Evolutionary conservation across 169 alveolate genomes (phyloP).

Genomic region (Miamiensis avidus): DNA sequence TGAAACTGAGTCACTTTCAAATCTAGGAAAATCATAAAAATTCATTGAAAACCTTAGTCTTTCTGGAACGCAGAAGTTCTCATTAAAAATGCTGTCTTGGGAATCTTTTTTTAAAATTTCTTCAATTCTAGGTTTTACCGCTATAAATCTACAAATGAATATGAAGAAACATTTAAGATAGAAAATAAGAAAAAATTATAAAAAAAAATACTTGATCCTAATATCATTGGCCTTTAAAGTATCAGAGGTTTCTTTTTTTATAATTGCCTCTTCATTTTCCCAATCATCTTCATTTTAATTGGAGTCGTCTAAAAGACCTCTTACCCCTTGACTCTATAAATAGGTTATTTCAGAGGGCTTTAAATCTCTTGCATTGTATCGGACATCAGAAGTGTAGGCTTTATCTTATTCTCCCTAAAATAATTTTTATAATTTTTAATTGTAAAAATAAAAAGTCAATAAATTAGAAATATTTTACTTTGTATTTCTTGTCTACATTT

Average conservation of each 20-base stretch:
- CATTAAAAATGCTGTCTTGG: neutral
- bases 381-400: neutral
- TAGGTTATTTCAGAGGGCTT: neutral
- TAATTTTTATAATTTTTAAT: too few relatives aligned
- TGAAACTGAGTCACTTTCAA: conserved; percentile 2
- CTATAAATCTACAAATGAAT: neutral
- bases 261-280: neutral
- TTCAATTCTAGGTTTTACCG: neutral
- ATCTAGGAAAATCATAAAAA: conserved; percentile 10
- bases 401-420: neutral
- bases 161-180: too few relatives aligned
- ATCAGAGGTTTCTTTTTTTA: neutral
- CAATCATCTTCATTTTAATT: neutral
- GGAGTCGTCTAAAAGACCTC: neutral
- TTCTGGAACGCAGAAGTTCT: conserved; percentile 14
- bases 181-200: neutral
- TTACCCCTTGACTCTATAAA: neutral
- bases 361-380: neutral
- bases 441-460: too few relatives aligned
- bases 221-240: neutral
- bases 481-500: neutral
- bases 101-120: neutral
- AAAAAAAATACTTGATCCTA: neutral
- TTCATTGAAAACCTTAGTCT: conserved; percentile 2
- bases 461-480: neutral